Conservation (phyloP, 768 basidiomycete genomes). For the Antrodiella citrinella region DNA sequence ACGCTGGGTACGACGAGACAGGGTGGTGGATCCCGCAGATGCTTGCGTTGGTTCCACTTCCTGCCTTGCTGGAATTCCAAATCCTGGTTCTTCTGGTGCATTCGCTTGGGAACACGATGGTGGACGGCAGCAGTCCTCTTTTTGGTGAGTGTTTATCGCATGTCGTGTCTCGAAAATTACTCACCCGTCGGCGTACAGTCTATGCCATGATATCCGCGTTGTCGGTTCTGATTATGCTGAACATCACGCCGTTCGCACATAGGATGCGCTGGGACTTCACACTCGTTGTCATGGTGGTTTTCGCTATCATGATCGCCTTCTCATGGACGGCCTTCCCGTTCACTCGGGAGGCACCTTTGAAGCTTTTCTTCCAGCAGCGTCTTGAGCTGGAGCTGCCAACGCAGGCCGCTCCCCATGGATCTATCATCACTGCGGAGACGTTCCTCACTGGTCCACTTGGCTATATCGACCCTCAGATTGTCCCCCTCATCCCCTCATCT, state of each 20-base stretch:
- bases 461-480: conserved; percentile 33
- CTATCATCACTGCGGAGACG: conserved; percentile 29
- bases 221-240: conserved; percentile 44
- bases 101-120: conserved; percentile 47
- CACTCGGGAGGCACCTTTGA: conserved; percentile 50
- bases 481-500: conserved; percentile 47
- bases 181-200: conserved; percentile 29
- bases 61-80: conserved; percentile 46
- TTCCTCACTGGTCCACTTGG: conserved; percentile 35
- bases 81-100: conserved; percentile 38
- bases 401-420: background rate
- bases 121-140: conserved; percentile 48
- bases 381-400: conserved; percentile 32
- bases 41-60: conserved; percentile 43
- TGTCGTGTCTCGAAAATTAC: no score
- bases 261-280: conserved; percentile 36
- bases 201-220: conserved; percentile 40
- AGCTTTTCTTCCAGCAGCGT: conserved; percentile 62
- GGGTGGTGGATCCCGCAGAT: conserved; percentile 58
- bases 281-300: conserved; percentile 28
- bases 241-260: conserved; percentile 57
- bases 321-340: conserved; percentile 48
- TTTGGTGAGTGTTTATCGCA: conserved; percentile 38
- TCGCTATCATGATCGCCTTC: conserved; percentile 27
- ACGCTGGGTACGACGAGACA: conserved; percentile 18